A percentile compares a stretch with the other conserved stretches of the same genome.
Evolutionary conservation across 2,329 filamentous ascomycete species (phyloP).

Genomic region (Dendrostoma leiphaemia): DNA sequence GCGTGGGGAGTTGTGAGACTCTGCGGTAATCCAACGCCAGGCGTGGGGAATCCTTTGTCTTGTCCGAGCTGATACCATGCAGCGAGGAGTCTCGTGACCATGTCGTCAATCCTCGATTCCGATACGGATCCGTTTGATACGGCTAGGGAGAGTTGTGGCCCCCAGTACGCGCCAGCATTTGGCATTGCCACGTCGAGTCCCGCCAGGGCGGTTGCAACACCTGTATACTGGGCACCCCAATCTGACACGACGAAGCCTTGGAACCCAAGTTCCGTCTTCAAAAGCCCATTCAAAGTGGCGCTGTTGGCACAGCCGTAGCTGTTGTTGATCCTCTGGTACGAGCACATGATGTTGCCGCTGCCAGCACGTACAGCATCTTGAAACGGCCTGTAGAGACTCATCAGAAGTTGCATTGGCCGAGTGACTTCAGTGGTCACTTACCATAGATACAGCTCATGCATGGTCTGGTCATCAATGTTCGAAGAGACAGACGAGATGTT

Average conservation of each 20-base stretch:
- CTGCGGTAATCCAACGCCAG: conserved; percentile 50
- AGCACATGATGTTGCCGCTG: conserved; percentile 17
- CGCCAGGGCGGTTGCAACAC: conserved; percentile 58
- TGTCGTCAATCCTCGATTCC: conserved; percentile 56
- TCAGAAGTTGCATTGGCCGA: neutral
- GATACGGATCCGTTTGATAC: conserved; percentile 60
- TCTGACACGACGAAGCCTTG: conserved; percentile 67
- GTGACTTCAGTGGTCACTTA: neutral
- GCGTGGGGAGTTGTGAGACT: conserved; percentile 48
- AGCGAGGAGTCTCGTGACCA: conserved; percentile 44
- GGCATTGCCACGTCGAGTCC: conserved; percentile 76
- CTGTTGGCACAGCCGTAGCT: conserved; percentile 68
- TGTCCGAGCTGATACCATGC: conserved; percentile 57
- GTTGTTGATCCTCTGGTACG: conserved; percentile 19
- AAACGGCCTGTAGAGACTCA: conserved; percentile 15
- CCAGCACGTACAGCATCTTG: conserved; percentile 17
- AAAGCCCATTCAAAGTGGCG: conserved; percentile 62
- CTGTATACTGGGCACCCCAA: conserved; percentile 66
- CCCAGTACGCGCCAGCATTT: conserved; percentile 37
- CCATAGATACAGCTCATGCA: conserved; percentile 47
- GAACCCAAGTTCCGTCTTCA: conserved; percentile 62
- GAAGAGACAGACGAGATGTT: conserved; percentile 40
- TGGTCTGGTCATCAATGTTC: conserved; percentile 40
- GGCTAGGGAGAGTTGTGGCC: conserved; percentile 53
- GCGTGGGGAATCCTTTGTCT: conserved; percentile 42